Conservation (phyloP, 1,139 yeast genomes). For the Arxiozyma heterogenica region DNA sequence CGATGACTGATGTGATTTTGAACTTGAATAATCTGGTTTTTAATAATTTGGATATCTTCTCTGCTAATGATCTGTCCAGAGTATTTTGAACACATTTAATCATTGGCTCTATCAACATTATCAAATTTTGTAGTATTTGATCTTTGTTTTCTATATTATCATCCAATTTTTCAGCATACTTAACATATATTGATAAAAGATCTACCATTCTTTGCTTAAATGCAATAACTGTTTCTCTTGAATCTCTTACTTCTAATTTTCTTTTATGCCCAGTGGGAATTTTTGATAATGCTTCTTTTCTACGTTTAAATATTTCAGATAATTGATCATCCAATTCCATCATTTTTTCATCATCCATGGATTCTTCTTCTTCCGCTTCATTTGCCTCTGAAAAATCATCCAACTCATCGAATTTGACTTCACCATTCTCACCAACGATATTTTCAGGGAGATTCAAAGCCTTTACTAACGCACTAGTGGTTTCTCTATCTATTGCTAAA, state of each 20-base stretch:
- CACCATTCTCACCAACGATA: constrained; percentile 39
- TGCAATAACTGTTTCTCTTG: constrained; percentile 68
- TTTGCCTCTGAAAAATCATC: constrained; percentile 45
- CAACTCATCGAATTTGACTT: constrained; percentile 41
- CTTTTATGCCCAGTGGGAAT: constrained; percentile 55
- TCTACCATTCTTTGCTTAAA: constrained; percentile 76
- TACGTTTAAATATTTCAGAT: constrained; percentile 74
- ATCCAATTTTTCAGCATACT: constrained; percentile 25
- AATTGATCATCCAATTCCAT: constrained; percentile 85
- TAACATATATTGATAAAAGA: constrained; percentile 55
- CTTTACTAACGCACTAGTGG: constrained; percentile 64
- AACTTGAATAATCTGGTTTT: constrained; percentile 56
- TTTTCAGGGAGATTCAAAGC: constrained; percentile 64
- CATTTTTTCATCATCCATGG: constrained; percentile 98
- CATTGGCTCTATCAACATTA: constrained; percentile 50
- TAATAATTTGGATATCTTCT: constrained; percentile 64
- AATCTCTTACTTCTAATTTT: constrained; percentile 61
- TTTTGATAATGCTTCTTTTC: constrained; percentile 50
- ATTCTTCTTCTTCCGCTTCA: constrained; percentile 45
- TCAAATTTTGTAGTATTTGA: constrained; percentile 14
- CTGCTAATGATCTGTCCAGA: constrained; percentile 57
- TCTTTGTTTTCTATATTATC: background rate
- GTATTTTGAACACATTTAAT: constrained; percentile 56
- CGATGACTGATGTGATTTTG: constrained; percentile 25
- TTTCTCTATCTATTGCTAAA: constrained; percentile 39